Evolutionary conservation across 192 early-diverging fungal genomes (phyloP).

Genomic region (Obelidium mucronatum): DNA sequence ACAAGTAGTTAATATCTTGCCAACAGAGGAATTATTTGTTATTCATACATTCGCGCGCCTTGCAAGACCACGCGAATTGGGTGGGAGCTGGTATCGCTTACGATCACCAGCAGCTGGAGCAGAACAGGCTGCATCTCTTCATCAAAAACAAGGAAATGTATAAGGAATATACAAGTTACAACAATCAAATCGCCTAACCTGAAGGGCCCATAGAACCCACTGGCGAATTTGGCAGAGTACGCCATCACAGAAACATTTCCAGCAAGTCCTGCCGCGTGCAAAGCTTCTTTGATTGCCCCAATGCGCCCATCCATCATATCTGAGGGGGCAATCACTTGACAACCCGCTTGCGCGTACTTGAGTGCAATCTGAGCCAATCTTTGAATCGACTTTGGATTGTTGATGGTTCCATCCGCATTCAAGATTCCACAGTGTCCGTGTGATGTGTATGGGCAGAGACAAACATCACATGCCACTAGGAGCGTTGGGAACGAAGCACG

Average conservation of each 20-base stretch:
- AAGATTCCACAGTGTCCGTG: conserved; percentile 94
- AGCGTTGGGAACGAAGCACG: conserved; percentile 79
- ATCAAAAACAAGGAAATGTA: too few species aligned
- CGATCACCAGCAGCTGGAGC: conserved; percentile 92
- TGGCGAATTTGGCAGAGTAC: conserved; percentile 98
- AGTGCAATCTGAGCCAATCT: conserved; percentile 86
- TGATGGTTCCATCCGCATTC: conserved; percentile 74
- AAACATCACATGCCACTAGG: conserved; percentile 92
- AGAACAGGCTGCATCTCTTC: conserved; percentile 87
- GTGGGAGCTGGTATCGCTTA: conserved; percentile 94
- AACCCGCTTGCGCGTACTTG: conserved; percentile 89
- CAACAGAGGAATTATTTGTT: background rate
- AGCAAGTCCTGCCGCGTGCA: conserved; percentile 76
- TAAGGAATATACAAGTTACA: too few species aligned
- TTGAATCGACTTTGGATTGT: conserved; percentile 80
- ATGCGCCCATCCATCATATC: conserved; percentile 99
- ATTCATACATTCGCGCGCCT: conserved; percentile 81
- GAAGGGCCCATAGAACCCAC: conserved; percentile 96
- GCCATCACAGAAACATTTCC: conserved; percentile 89
- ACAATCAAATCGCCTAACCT: conserved; percentile 51
- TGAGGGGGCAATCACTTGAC: conserved; percentile 89
- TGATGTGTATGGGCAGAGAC: conserved; percentile 93
- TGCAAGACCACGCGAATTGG: conserved; percentile 86
- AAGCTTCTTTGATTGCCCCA: conserved; percentile 86
- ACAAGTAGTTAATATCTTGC: background rate